A percentile compares a stretch with the other conserved stretches of the same genome.
These are phyloP conservation scores for Chytriomyces sp. DNA, from an alignment of 192 early-diverging fungal species.

Conservation along the genomic window DNA sequence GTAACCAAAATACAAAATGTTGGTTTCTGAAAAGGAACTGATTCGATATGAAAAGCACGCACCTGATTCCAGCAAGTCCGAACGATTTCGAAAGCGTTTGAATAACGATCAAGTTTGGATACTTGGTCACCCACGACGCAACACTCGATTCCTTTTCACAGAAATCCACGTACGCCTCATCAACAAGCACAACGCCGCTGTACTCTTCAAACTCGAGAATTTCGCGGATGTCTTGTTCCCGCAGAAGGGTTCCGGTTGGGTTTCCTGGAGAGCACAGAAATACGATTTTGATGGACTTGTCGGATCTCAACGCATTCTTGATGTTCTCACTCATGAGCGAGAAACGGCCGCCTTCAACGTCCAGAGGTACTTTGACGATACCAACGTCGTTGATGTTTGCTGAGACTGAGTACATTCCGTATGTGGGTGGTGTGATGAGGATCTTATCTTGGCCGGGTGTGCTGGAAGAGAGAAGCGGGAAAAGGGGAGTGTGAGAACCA, in stretches of 20 bases:
- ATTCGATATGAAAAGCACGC: constrained; percentile 15
- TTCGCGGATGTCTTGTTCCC: constrained; percentile 66
- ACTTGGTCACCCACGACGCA: constrained; percentile 76
- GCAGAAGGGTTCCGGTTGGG: constrained; percentile 89
- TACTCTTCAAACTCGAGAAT: constrained; percentile 73
- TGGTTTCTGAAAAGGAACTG: not conserved
- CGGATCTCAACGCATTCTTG: constrained; percentile 60
- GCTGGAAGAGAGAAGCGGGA: constrained; percentile 58
- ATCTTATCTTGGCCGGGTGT: constrained; percentile 89
- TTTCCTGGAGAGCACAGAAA: constrained; percentile 99
- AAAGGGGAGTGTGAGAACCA: no score
- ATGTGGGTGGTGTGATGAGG: constrained; percentile 95
- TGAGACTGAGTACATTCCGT: constrained; percentile 97
- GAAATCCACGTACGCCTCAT: constrained; percentile 96
- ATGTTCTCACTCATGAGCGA: constrained; percentile 73
- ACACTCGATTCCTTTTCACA: constrained; percentile 72
- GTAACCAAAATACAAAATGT: not conserved
- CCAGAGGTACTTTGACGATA: constrained; percentile 83
- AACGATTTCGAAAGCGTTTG: constrained; percentile 99
- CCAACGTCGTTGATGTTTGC: constrained; percentile 94
- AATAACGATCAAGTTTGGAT: constrained; percentile 94
- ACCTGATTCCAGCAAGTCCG: constrained; percentile 96
- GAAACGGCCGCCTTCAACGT: constrained; percentile 73
- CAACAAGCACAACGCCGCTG: constrained; percentile 91
- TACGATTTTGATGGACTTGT: constrained; percentile 85